Evolutionary conservation across 176 grass and related monocot genomes (phyloP), one percentile per base, ranked within the genome.

Genomic region (Eragrostis nindensis): DNA sequence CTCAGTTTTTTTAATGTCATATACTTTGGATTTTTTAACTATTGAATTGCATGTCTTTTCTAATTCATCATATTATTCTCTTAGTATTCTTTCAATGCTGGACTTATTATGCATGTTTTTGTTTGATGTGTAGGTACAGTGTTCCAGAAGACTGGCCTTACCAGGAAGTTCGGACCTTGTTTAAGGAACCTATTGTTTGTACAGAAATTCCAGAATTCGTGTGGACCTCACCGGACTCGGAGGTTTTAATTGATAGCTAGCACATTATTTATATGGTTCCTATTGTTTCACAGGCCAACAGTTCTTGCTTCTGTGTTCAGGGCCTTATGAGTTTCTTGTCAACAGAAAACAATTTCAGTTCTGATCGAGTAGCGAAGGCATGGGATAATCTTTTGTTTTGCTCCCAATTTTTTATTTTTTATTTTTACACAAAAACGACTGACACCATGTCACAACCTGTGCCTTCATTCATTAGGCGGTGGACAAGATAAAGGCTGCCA

Each of bases 141-240:
- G 89, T 98, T 76, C 92, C 90, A 48, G 86, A 98, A 79, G 92
- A 94, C 15, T 98, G 95, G 95, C 95, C 95, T 75, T 98, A 94
- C 73, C 80, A 87, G 72, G 95, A 98, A 90, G 90, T 91, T 86
- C 85, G 92, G 17, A 74, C 42, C 3, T 86, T 94, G 83, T 98
- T 98, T 77, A 94, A 93, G 83, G 71, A 94, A 81, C 92, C 95
- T 47, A 89, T 82, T 74, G 90, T 94, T 39, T 91, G 70, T 55
- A 16, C 57, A 53, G 77, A 89, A 74, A 78, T 94, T 80, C 86
- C 95, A 83, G 92, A 94, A 41, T 86, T 92, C 44, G 61, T 76
- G 18, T 98, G 95, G 92, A 85, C 78, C 67, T 62, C 83, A 83
- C 86, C 84, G 64, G 88, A 94, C 68, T 73, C 88, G 48, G 82